Evolutionary conservation across 208 protist genomes (phyloP), one percentile per base, ranked within the genome.

Genomic region (Leishmania turanica): DNA sequence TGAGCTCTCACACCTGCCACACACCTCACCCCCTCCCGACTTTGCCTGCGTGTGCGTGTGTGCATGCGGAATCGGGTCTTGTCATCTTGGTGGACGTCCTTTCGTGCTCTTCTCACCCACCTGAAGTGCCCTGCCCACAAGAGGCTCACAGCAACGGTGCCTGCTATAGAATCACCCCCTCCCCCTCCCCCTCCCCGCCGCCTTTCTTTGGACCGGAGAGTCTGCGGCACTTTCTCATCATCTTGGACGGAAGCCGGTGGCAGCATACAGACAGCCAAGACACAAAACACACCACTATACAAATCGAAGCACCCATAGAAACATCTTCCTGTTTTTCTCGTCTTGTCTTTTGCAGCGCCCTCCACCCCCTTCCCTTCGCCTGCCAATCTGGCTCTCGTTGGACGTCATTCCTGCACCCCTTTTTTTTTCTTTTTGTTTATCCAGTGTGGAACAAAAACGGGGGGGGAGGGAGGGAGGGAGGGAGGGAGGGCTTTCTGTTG

Each of bases 231-330:
- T 11, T 72, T 51, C 19, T n/a, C 3, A 51, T 72, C 42, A 34
- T 51, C 68, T 47, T 72, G 27, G 37, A 21, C 24, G 21, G 68
- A 72, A 3, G 19, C 42, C 21, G 34, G 68, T 7, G 24, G 24
- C 40, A 37, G 37, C 68, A 17, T 53, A 72, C 68, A 72, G 45
- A n/a, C 40, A 72, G 21, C 13, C 40, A 53, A 77, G 9, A 31
- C 21, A 73, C 1, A 31, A 75, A 9, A 69, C 34, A 76, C 72
- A 47, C 51, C 58, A 54, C 13, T 27, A 76, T 62, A 76, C 72
- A 42, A 37, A 62, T 60, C 71, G 37, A 54, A 60, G 49, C 49
- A 62, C 51, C 49, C 71, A 75, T 75, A 54, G 71, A 60, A 31
- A 54, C 15, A 34, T 5, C n/a, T 58, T 40, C 71, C 40, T 42